Evolutionary conservation across 2,329 filamentous ascomycete species (phyloP).

Genomic region (Davidsoniella eucalypti): DNA sequence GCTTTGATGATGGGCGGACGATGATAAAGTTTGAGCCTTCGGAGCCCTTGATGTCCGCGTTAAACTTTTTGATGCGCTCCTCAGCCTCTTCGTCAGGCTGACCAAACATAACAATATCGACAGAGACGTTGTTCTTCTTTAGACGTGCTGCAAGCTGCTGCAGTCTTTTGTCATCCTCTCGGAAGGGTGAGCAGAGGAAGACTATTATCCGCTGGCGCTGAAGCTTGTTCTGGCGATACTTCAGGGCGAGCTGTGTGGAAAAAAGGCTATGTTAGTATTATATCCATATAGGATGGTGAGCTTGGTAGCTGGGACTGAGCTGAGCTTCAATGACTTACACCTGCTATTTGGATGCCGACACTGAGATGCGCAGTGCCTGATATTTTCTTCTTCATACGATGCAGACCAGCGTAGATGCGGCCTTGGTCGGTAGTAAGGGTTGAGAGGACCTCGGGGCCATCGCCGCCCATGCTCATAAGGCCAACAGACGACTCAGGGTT

Average conservation of each 20-base stretch:
- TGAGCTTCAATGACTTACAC: slow-evolving; percentile 39
- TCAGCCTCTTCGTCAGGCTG: slow-evolving; percentile 79
- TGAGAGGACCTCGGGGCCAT: slow-evolving; percentile 90
- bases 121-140: slow-evolving; percentile 92
- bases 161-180: slow-evolving; percentile 77
- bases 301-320: not conserved
- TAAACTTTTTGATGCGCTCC: slow-evolving; percentile 88
- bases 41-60: slow-evolving; percentile 77
- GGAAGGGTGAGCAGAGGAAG: slow-evolving; percentile 84
- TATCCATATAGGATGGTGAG: not conserved
- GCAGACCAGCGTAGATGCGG: slow-evolving; percentile 82
- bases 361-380: slow-evolving; percentile 74
- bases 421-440: slow-evolving; percentile 93
- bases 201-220: slow-evolving; percentile 94
- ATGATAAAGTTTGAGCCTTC: slow-evolving; percentile 85
- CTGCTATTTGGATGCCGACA: slow-evolving; percentile 87
- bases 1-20: slow-evolving; percentile 76
- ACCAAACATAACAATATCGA: slow-evolving; percentile 91
- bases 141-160: slow-evolving; percentile 88
- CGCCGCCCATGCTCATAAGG: slow-evolving; percentile 96
- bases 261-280: slow-evolving; percentile 14
- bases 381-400: slow-evolving; percentile 81
- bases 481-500: slow-evolving; percentile 96
- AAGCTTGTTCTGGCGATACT: slow-evolving; percentile 95
- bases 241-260: slow-evolving; percentile 64